Evolutionary conservation across 148 eudicot species (phyloP), one percentile per base, ranked within the genome.

Genomic region (Rhododendron williamsianum): DNA sequence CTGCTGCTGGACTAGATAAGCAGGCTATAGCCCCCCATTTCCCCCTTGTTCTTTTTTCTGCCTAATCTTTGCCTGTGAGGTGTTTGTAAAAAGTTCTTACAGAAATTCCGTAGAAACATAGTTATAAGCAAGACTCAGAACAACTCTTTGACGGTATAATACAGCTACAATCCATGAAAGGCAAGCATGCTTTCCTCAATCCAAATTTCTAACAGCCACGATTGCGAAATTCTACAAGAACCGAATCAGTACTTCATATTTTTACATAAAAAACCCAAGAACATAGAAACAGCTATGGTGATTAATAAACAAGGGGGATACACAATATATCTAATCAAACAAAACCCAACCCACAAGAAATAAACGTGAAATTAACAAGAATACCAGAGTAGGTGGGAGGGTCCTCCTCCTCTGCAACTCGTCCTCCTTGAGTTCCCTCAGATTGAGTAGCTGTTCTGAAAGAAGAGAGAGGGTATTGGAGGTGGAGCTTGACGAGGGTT

Each of bases 371-470:
- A 30, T 9, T 3, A 33, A 13, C 23, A 6, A 16, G 77, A 12
- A 41, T 87, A 89, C 91, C 91, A 84, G 89, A 82, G 56, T 60
- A 85, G 48, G 87, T 30, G 43, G 85, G 80, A 72, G 84, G 45
- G 72, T 91, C 90, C 54, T 90, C 91, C 78, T 89, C 90, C 71
- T 89, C 89, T 9, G 88, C 51, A 82, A 87, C 69, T 81, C 86
- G 49, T 83, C 85, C 87, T 74, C 87, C 84, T 78, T 86, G 88
- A 72, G 86, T 80, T 80, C 89, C 91, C 84, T 90, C 89, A 65
- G 90, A 84, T 6, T 85, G 83, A 82, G 90, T 87, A 48, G 86
- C 63, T 49, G 82, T 67, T 84, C 81, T 88, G 23, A 80, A 23
- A 82, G 88, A 81, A 76, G 89, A 81, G 2, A 89, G 51, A 58